Evolutionary conservation across 345 rosid genomes (phyloP), one percentile per base, ranked within the genome.

Genomic region (Salix viminalis): DNA sequence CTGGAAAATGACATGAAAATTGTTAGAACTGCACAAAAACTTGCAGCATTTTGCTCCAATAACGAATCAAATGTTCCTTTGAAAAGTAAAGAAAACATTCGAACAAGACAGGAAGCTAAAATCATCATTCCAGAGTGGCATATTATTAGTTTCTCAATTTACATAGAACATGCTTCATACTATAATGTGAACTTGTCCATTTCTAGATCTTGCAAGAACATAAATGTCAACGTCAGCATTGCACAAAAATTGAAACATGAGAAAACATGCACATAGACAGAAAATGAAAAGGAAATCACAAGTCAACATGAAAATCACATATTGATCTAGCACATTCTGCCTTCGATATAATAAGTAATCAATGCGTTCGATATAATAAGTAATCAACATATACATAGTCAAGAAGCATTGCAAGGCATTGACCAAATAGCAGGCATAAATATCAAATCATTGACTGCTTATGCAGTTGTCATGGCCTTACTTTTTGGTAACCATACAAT

Each of bases 1-100:
- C 97, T 93, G 90, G 67, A 41, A 76, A 19, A 58, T 2, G 70
- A 61, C 4, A 76, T 5, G 36, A 69, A 70, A 72, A 73, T 7
- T 9, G 82, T 79, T 62, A 79, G 42, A 24, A 46, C 19, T 23
- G 10, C 52, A 26, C n/a, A 30, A 37, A 32, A 2, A 26, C 5
- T 37, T 2, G 28, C 4, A 70, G 15, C 68, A 34, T 15, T 21
- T 23, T 68, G 12, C 44, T 48, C 21, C 61, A 65, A 77, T 15
- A 71, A 66, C 4, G 9, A 32, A 62, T 4, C 7, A 6, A 13
- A 70, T 14, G 36, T 58, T 58, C 12, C 28, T 58, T n/a, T 58
- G 64, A 58, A 56, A 11, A 56, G 62, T 58, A 2, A 4, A 50
- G 39, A 23, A 15, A 46, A 70, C 19, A 3, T 3, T 21, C 1